Base-by-base conservation (phyloP, 805 yeast genomes). In the Pachysolen tannophilus region DNA sequence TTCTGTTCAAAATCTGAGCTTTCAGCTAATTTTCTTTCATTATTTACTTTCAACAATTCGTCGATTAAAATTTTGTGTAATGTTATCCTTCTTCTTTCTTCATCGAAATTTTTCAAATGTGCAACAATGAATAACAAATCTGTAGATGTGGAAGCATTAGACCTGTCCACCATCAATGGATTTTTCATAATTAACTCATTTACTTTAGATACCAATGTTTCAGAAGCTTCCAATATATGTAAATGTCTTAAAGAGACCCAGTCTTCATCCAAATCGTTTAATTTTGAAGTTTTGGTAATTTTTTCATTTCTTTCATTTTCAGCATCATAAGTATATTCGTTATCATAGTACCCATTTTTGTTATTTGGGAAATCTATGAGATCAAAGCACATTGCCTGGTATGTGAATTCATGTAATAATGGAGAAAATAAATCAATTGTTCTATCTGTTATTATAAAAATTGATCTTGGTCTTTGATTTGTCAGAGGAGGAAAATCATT, bases 331-430 rank as follows among this genome's bases (percentile, higher is more conserved):
- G 51, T 60, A 52, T 73, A 80, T n/a, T 51, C 49, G 44, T 68
- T 42, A 14, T 17, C 18, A 20, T 38, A 41, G 13, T 43, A 20
- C 8, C 44, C 46, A 15, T 43, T 28, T 10, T 34, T 33, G 28
- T 43, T 38, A 13, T 28, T 26, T 11, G 44, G 44, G 20, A 64
- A 62, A 20, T 60, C 61, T 2, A 69, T 67, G 19, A 81, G 58
- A 55, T 90, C 98, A 61, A 81, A 80, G 14, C 88, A 82, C 83
- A 88, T 78, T 4, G 97, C 88, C 58, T 90, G 94, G 56, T 88
- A 92, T 17, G 81, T 74, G 56, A 88, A 85, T 53, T 86, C 95
- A 55, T 92, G 97, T 36, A 88, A 58, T 31, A 92, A 53, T 0
- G 97, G 95, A 6, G 92, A 82, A 47, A 74, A 73, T 32, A 82